Conservation (phyloP, 441 rosid species). For the Isatis lusitanica region DNA sequence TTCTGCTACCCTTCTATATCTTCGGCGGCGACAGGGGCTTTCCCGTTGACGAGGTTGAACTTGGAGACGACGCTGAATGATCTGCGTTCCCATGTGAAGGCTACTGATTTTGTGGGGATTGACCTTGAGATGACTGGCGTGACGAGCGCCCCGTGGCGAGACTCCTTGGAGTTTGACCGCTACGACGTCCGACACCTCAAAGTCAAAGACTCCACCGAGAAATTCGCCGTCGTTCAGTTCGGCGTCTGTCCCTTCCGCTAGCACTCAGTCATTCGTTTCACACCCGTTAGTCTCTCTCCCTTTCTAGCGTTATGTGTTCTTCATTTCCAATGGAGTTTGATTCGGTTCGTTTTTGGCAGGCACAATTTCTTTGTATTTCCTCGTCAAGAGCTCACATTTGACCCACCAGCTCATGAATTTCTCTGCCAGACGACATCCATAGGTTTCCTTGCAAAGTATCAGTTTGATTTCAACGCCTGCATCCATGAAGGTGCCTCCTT, state of each 20-base stretch:
- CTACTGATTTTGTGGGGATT: slow-evolving; percentile 84
- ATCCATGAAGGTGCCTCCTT: slow-evolving; percentile 57
- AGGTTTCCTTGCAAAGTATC: slow-evolving; percentile 81
- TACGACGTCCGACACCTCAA: slow-evolving; percentile 75
- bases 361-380: slow-evolving; percentile 85
- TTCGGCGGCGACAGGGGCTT: slow-evolving; percentile 33
- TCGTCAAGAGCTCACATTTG: slow-evolving; percentile 55
- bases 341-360: slow-evolving; percentile 40
- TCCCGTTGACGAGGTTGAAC: slow-evolving; percentile 73
- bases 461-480: slow-evolving; percentile 86
- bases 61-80: slow-evolving; percentile 58
- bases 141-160: slow-evolving; percentile 85
- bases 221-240: slow-evolving; percentile 88
- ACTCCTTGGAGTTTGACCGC: slow-evolving; percentile 74
- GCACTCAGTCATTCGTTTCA: slow-evolving; percentile 60
- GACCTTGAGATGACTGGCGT: slow-evolving; percentile 95
- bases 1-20: slow-evolving; percentile 14
- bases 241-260: slow-evolving; percentile 89
- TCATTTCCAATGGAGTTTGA: slow-evolving; percentile 5
- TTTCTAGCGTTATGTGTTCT: background rate
- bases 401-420: slow-evolving; percentile 61
- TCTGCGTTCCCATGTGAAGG: slow-evolving; percentile 59
- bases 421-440: slow-evolving; percentile 84
- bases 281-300: slow-evolving; percentile 54
- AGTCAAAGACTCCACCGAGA: slow-evolving; percentile 91